phyloP scores from a whole-genome alignment of 352 stramenopile species.

The Phytophthora meadii region DNA sequence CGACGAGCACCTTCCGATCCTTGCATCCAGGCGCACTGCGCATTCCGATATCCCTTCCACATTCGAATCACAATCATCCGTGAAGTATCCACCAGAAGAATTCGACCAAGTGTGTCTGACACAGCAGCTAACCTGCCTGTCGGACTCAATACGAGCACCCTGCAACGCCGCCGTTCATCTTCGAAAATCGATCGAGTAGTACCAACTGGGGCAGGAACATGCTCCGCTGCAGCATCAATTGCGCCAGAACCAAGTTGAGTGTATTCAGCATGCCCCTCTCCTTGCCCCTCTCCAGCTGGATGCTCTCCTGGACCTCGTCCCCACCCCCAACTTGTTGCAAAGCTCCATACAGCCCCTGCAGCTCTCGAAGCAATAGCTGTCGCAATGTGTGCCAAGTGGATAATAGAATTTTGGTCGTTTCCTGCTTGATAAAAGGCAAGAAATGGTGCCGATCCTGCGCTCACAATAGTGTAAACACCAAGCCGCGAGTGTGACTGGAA shows the following conservation, averaged over 20 bases:
- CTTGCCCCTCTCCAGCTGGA: conserved; percentile 17
- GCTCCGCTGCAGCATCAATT: conserved; percentile 67
- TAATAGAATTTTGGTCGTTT: conserved; percentile 88
- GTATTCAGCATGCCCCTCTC: conserved; percentile 27
- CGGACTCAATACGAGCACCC: conserved; percentile 72
- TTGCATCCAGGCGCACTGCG: conserved; percentile 86
- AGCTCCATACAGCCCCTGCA: conserved; percentile 81
- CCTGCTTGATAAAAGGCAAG: conserved; percentile 86
- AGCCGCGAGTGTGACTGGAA: conserved; percentile 85
- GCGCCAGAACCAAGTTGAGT: conserved; percentile 34
- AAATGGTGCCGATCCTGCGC: conserved; percentile 69
- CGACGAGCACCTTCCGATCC: conserved; percentile 56
- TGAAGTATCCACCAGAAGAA: conserved; percentile 80
- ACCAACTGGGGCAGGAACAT: conserved; percentile 71
- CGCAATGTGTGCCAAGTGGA: conserved; percentile 87
- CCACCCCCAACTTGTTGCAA: conserved; percentile 87
- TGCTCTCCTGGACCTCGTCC: conserved; percentile 12
- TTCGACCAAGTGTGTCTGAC: conserved; percentile 75
- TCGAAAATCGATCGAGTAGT: conserved; percentile 63
- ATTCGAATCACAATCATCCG: conserved; percentile 86
- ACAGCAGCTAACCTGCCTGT: conserved; percentile 74
- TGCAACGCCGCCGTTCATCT: conserved; percentile 64
- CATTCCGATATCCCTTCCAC: conserved; percentile 90
- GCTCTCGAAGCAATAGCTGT: conserved; percentile 80
- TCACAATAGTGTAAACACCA: conserved; percentile 77